Base-by-base conservation (phyloP, 2,329 filamentous ascomycete species). In the Pseudogymnoascus sp. region DNA sequence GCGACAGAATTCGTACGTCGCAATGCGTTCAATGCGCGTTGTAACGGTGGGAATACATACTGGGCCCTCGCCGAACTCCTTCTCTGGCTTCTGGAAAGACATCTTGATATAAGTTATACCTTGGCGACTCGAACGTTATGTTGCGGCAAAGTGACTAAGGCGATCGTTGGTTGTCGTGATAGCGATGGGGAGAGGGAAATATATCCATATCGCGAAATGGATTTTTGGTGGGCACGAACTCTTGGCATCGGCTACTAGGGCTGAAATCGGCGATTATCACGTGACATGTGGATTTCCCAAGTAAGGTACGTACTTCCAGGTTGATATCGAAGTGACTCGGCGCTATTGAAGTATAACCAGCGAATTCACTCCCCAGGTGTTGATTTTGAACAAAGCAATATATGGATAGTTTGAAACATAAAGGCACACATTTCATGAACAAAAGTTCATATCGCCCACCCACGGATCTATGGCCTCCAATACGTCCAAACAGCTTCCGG, bases 11-110 rank as follows among this genome's bases (percentile, higher is more conserved):
- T 37, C 43, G 35, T 59, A 60, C 31, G 61, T 60, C 37, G 58
- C 33, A 39, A 39, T 6, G 23, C 58, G 19, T 21, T 41, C 43
- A 62, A 37, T 33, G 23, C 61, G 37, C 26, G 61, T 33, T 26
- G 55, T 6, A 6, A 37, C 33, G 26, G 16, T 23, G 29, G 38
- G 19, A 58, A 38, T 67, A 85, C 85, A 71, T 83, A 89, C 86
- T 77, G 91, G 91, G 78, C 87, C 88, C 78, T 96, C 92, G 82
- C 70, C 89, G 80, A 91, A 89, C 75, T 92, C 88, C 87, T 97
- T 96, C 80, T 96, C 92, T 76, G 84, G 82, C 87, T 97, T 96
- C 81, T 96, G 85, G 88, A 90, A 94, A 81, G 91, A 94, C 91
- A 95, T 95, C 70, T 80, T 89, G 80, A 75, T 65, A 65, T 66